Percentiles rank a stretch among this genome's conserved stretches.
Evolutionary conservation across 306 rosid genomes (phyloP).

Genomic region (Begonia fuchsioides): DNA sequence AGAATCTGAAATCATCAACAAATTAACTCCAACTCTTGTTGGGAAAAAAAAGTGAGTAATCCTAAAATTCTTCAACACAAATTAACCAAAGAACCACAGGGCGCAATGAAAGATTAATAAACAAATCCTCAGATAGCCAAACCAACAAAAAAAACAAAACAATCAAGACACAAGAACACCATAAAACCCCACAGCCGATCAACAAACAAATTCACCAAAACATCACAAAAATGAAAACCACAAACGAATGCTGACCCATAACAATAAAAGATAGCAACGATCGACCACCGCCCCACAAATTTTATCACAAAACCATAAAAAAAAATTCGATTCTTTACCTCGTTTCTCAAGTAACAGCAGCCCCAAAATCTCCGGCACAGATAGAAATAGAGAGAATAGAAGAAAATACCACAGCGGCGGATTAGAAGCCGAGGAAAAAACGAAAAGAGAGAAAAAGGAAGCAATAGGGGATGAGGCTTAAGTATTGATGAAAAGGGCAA

Average conservation of each 20-base stretch:
- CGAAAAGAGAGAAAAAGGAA: slow-evolving; percentile 10
- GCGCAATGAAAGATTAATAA: slow-evolving; percentile 9
- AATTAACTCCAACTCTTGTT: too few relatives aligned
- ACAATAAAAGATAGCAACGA: slow-evolving; percentile 2
- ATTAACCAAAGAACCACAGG: too few relatives aligned
- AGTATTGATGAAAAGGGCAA: too few relatives aligned
- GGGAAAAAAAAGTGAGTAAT: too few relatives aligned
- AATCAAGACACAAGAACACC: too few relatives aligned
- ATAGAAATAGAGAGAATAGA: slow-evolving; percentile 1
- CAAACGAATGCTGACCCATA: slow-evolving; percentile 4
- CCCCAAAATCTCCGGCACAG: slow-evolving; percentile 1
- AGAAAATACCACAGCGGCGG: neutral
- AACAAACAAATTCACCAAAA: slow-evolving; percentile 9
- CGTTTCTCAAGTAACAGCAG: slow-evolving; percentile 4
- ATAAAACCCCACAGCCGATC: neutral
- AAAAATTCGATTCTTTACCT: slow-evolving; percentile 17
- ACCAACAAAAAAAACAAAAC: too few relatives aligned
- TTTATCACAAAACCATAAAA: slow-evolving; percentile 1
- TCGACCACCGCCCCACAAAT: slow-evolving; percentile 3
- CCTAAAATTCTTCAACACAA: too few relatives aligned
- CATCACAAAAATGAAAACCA: neutral
- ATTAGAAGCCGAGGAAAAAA: neutral
- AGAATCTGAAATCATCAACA: too few relatives aligned
- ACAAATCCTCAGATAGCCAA: neutral
- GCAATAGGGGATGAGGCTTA: too few relatives aligned